Evolutionary conservation across 176 grass and related monocot species (phyloP), one percentile per base, ranked within the genome.

Genomic region (Miscanthus lutarioriparius): DNA sequence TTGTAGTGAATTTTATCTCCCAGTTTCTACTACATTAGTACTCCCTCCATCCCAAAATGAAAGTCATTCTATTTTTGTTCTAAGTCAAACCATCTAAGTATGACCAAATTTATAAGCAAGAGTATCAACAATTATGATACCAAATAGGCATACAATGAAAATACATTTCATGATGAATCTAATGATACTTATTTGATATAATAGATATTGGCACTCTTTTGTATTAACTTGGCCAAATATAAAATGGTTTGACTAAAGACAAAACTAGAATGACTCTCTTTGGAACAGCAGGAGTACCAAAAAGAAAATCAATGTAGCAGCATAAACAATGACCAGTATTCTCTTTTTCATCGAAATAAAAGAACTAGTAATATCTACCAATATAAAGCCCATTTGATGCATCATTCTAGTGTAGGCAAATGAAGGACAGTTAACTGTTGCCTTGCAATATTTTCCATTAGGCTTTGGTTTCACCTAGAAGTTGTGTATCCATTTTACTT

Each of bases 391-490:
- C 32, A 79, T 74, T 64, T 17, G 41, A 54, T 36, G 67, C 61
- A 68, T 74, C 38, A 74, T 67, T 81, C 13, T 8, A 45, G 10
- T 22, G n/a, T 76, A 54, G 63, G 72, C 28, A 69, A 82, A 37
- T 64, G 39, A 36, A 71, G 16, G 19, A 70, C 3, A 43, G 41
- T 62, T n/a, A 48, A 39, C 7, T 51, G 28, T 72, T 63, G 3
- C 28, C 38, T 45, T 64, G 54, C 39, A 80, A 53, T 20, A 77
- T 49, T 33, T 76, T 84, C 53, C 10, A 43, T 25, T 71, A 71
- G 68, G 68, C 36, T 85, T 84, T 40, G 49, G 54, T 83, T 51
- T 88, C 49, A 7, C 37, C 25, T 9, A 83, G 17, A 83, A 58
- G 56, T 35, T 67, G 7, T 70, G 38, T 3, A 67, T 37, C 44